These are phyloP conservation scores for Fusarium marasasianum DNA, from an alignment of 2,329 filamentous ascomycete genomes.

Conservation along the genomic window DNA sequence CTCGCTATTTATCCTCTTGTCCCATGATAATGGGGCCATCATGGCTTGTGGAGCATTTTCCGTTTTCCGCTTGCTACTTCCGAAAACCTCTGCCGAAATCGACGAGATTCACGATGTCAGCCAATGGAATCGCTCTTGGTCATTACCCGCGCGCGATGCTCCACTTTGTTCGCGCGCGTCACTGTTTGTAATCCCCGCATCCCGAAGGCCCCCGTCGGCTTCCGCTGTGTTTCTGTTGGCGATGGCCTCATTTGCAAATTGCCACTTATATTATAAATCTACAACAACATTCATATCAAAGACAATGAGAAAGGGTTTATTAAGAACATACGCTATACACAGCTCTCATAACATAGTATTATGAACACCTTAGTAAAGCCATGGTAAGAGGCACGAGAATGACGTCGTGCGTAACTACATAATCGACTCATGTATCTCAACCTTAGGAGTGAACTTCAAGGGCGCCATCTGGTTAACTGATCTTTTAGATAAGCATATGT, in stretches of 20 bases:
- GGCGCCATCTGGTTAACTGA: too few species aligned
- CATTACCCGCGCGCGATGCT: slow-evolving; percentile 44
- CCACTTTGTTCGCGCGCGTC: slow-evolving; percentile 3
- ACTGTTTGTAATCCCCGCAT: slow-evolving; percentile 31
- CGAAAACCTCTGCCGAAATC: slow-evolving; percentile 3
- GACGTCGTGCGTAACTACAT: background rate
- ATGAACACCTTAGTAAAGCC: background rate
- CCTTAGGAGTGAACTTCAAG: too few species aligned
- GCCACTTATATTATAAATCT: slow-evolving; percentile 41
- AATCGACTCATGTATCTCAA: background rate
- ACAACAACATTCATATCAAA: background rate
- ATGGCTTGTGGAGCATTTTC: slow-evolving; percentile 33
- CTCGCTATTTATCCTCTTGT: slow-evolving; percentile 28
- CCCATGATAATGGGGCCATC: slow-evolving; percentile 24
- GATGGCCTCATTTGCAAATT: slow-evolving; percentile 45
- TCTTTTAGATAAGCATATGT: background rate
- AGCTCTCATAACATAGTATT: background rate
- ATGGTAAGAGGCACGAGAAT: background rate
- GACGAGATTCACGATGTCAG: background rate
- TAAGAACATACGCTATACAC: background rate
- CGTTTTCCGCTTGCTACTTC: slow-evolving; percentile 18
- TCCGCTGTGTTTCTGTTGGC: background rate
- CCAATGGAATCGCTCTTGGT: slow-evolving; percentile 30
- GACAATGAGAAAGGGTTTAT: background rate
- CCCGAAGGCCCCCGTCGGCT: slow-evolving; percentile 11